Base-by-base conservation (phyloP, 306 rosid genomes). In the Bauhinia variegata region DNA sequence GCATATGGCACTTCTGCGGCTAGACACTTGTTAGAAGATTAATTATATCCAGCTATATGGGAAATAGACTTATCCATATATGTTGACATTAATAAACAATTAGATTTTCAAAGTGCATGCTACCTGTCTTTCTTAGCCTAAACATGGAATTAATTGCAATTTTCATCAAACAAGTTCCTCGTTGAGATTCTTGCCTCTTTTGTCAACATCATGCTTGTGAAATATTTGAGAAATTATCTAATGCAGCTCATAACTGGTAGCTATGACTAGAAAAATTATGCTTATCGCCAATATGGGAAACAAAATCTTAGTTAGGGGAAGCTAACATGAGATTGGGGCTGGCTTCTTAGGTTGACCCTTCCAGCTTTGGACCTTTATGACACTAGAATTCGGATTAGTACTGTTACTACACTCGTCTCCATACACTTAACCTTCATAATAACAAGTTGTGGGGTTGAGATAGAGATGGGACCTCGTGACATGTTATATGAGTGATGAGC, bases 391-490 rank as follows among this genome's bases (percentile, higher is more conserved):
- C 2, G 28, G 28, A 23, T 23, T 23, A n/a, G n/a, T n/a, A n/a
- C n/a, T n/a, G n/a, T n/a, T n/a, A n/a, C n/a, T n/a, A n/a, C n/a
- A n/a, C n/a, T n/a, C n/a, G n/a, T n/a, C n/a, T n/a, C n/a, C n/a
- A n/a, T n/a, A n/a, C n/a, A n/a, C n/a, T n/a, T n/a, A n/a, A n/a
- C n/a, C n/a, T n/a, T n/a, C n/a, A n/a, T n/a, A n/a, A n/a, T n/a
- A n/a, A n/a, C n/a, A n/a, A n/a, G n/a, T n/a, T n/a, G n/a, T n/a
- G n/a, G n/a, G n/a, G n/a, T n/a, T n/a, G n/a, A n/a, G n/a, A n/a
- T n/a, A n/a, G n/a, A 43, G 76, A n/a, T 68, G 79, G 79, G 76
- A 9, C 78, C 63, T 7, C 0, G 0, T 1, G 53, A 38, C 41
- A 38, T 49, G 63, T 38, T 44, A 14, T n/a, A 14, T 39, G 13